phyloP scores from a whole-genome alignment of 176 grass and related monocot genomes.

The Carex cristatella region DNA sequence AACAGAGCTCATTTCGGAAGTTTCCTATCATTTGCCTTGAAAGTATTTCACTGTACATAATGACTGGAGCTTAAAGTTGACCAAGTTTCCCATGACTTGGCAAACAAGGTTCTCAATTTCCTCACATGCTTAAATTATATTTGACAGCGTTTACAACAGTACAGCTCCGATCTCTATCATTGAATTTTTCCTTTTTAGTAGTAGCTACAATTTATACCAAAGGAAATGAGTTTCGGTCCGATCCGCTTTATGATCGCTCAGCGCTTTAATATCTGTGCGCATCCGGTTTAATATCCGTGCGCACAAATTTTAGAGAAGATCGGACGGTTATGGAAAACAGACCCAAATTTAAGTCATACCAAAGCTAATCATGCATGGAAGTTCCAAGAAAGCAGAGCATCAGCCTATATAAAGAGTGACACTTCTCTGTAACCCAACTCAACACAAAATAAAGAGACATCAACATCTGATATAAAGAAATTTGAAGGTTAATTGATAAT shows the following conservation, averaged over 20 bases:
- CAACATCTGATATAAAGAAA: background rate
- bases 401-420: background rate
- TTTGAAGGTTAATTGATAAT: background rate
- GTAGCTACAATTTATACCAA: background rate
- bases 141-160: background rate
- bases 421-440: background rate
- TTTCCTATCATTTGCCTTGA: background rate
- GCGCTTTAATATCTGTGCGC: no score
- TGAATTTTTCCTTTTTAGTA: background rate
- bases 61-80: background rate
- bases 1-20: background rate
- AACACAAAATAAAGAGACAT: background rate
- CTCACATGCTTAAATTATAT: background rate
- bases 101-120: background rate
- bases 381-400: background rate
- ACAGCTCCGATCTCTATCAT: background rate
- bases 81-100: background rate
- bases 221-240: no score
- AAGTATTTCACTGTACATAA: background rate
- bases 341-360: no score
- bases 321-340: no score
- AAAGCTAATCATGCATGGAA: background rate
- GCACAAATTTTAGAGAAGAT: no score
- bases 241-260: no score
- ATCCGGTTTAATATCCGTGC: no score